A percentile compares a stretch with the other conserved stretches of the same genome.
These are phyloP conservation scores for Cryptosporidium sp. DNA, from an alignment of 169 alveolate genomes.

Conservation along the genomic window DNA sequence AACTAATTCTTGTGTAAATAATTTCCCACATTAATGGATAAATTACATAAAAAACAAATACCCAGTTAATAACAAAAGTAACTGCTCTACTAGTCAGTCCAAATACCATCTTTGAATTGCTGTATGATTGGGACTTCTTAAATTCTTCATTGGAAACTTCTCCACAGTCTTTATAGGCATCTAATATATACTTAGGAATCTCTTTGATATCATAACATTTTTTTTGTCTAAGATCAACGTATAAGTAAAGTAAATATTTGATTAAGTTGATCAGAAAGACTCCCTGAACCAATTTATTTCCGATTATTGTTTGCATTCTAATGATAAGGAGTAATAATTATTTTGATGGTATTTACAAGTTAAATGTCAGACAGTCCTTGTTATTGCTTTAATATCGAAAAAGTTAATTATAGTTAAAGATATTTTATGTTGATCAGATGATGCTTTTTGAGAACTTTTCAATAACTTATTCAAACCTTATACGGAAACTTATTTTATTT, in stretches of 20 bases:
- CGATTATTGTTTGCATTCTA: not conserved
- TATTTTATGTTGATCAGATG: too few species aligned
- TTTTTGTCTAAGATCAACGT: constrained; percentile 55
- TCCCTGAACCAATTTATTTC: not conserved
- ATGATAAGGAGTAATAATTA: not conserved
- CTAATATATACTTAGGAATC: constrained; percentile 30
- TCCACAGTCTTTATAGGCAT: constrained; percentile 47
- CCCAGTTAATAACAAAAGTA: constrained; percentile 47
- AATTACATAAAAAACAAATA: not conserved
- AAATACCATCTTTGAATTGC: constrained; percentile 33
- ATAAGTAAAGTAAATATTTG: constrained; percentile 20
- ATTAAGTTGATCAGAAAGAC: constrained; percentile 19
- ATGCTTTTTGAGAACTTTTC: too few species aligned
- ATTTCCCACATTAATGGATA: constrained; percentile 54
- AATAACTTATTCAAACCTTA: too few species aligned
- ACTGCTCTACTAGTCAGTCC: constrained; percentile 13
- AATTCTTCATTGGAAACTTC: constrained; percentile 28
- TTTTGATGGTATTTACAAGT: not conserved
- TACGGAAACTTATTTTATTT: too few species aligned
- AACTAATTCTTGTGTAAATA: constrained; percentile 24
- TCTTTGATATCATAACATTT: constrained; percentile 42
- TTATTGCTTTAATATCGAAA: not conserved
- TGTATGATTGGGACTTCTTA: constrained; percentile 42
- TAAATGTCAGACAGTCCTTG: not conserved
- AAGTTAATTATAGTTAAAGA: too few species aligned